Evolutionary conservation across 73 alveolate genomes (phyloP), one percentile per base, ranked within the genome.

Genomic region (Paramecium primaurelia): DNA sequence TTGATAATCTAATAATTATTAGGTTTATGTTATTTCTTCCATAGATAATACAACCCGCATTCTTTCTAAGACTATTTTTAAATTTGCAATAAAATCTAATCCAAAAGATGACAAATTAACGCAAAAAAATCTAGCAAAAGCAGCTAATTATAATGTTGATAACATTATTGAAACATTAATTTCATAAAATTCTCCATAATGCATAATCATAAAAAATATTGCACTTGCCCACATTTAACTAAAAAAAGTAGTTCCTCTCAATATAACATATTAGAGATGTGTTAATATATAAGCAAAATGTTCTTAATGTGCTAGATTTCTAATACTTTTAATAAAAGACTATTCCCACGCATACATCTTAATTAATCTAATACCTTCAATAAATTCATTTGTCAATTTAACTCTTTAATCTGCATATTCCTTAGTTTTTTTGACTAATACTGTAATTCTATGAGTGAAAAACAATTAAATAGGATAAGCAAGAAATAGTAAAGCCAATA

Each of bases 261-360:
- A 30, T 37, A 75, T 34, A 2, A 30, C 88, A 75, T 30, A 34
- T 40, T 37, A 34, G 14, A 75, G n/a, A 16, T 75, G 88, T 14
- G 59, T 40, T 12, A 37, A 34, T 3, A 75, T 75, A 45, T 75
- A 75, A 9, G 42, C 36, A 30, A 34, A 32, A 75, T 75, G 58
- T 59, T 86, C 69, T 25, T 75, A 25, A 30, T 44, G 34, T 12
- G 93, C 68, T 44, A 51, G 11, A 45, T 92, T 86, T 12, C 26
- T 44, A 73, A 92, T 86, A 10, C n/a, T 42, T 22, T 92, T 42
- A 22, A 30, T 54, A 90, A 73, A 93, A 2, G 92, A 83, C n/a
- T 58, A 3, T 30, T 93, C 96, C 96, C 96, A 93, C 0, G 83
- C 77, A 71, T 88, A 93, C 60, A 75, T 71, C 38, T 93, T 93